Evolutionary conservation across 2,329 filamentous ascomycete genomes (phyloP).

Genomic region (Paraphoma chrysanthemicola): DNA sequence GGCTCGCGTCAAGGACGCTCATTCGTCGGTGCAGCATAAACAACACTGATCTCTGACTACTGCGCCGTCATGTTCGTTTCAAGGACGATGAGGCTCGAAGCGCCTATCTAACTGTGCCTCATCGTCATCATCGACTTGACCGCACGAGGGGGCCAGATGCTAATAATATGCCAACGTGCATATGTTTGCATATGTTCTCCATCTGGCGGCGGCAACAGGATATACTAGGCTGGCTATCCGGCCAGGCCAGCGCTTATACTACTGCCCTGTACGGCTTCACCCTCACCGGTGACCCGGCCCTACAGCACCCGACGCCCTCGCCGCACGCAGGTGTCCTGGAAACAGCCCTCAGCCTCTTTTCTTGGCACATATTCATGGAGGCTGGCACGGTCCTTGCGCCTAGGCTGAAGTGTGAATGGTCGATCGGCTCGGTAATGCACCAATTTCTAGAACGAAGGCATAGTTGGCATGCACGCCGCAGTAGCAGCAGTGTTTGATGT

Average conservation of each 20-base stretch:
- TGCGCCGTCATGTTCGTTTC: slow-evolving; percentile 13
- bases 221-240: slow-evolving; percentile 24
- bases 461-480: slow-evolving; percentile 31
- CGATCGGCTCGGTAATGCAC: slow-evolving; percentile 23
- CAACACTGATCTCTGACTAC: slow-evolving; percentile 12
- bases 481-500: slow-evolving; percentile 29
- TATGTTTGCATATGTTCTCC: slow-evolving; percentile 15
- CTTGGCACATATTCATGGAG: slow-evolving; percentile 31
- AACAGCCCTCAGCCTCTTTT: slow-evolving; percentile 34
- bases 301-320: slow-evolving; percentile 27
- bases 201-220: slow-evolving; percentile 29
- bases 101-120: slow-evolving; percentile 34
- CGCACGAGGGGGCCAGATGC: slow-evolving; percentile 30
- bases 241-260: slow-evolving; percentile 37
- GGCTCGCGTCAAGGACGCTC: neutral
- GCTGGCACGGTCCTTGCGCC: slow-evolving; percentile 26
- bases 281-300: slow-evolving; percentile 25
- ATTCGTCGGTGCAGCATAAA: slow-evolving; percentile 16
- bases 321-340: slow-evolving; percentile 27
- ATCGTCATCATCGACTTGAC: slow-evolving; percentile 26
- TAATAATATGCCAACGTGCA: slow-evolving; percentile 34
- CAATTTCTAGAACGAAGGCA: slow-evolving; percentile 27
- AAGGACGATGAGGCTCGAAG: slow-evolving; percentile 25
- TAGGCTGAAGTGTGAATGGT: slow-evolving; percentile 34
- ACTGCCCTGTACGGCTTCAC: slow-evolving; percentile 30